Evolutionary conservation across 2,329 filamentous ascomycete species (phyloP), one percentile per base, ranked within the genome.

Genomic region (Zymoseptoria ardabiliae): DNA sequence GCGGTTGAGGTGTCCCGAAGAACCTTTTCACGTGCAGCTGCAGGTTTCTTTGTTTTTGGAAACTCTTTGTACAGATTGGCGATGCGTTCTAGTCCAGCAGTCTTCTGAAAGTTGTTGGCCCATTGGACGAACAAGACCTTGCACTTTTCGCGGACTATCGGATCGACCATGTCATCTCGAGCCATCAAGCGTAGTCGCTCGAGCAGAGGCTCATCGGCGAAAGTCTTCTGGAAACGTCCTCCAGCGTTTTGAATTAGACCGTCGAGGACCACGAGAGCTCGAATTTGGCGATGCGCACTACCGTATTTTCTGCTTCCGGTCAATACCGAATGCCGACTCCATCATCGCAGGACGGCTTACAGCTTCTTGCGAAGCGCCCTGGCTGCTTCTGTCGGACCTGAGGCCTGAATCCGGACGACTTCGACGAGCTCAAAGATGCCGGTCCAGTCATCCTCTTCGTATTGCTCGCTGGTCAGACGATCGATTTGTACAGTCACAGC

Each of bases 341-440:
- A 25, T 13, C 17, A 11, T 30, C n/a, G 19, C 20, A 6, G 13
- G 51, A 35, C 50, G 8, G 73, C 83, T 71, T 74, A 87, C 82
- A 99, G 84, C 79, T 97, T 97, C 83, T 99, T 99, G 61, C 94
- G 86, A 68, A 99, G 84, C 53, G 94, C 92, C 71, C 94, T 85
- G 57, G 93, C 91, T 60, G 92, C 92, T 78, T 99, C 94, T 11
- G 85, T 83, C 1, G 94, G 91, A 0, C 94, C 94, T 6, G 89
- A 89, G 23, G 83, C 82, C 75, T 99, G 94, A 60, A 99, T 85
- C 65, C 89, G 88, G 72, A 99, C 90, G 58, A 94, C 91, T 75
- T 99, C 94, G 64, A 97, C 90, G 22, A 99, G 85, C 69, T 97
- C 92, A 49, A 93, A 90, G 65, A 99, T 91, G 22, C 93, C 94